Evolutionary conservation across 106 monocot species (phyloP).

Genomic region (Narthecium ossifragum): DNA sequence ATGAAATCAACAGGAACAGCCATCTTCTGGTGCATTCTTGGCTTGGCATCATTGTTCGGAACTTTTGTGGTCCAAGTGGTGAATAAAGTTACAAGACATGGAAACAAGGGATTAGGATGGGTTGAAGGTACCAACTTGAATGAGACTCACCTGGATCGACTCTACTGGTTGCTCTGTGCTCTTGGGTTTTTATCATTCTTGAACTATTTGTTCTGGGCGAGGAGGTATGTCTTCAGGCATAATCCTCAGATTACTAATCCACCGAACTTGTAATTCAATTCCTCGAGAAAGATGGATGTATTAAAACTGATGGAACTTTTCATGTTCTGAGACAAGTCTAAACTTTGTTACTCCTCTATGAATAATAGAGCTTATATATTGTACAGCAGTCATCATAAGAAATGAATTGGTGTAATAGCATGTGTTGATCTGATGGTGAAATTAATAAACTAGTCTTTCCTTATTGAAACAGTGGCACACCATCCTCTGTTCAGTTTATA

Average conservation of each 20-base stretch:
- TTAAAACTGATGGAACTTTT: no score
- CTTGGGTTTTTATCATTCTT: slow-evolving; percentile 24
- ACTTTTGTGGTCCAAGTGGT: slow-evolving; percentile 34
- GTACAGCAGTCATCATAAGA: no score
- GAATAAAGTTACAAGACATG: slow-evolving; percentile 35
- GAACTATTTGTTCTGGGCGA: slow-evolving; percentile 45
- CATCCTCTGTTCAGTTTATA: no score
- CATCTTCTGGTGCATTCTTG: slow-evolving; percentile 52
- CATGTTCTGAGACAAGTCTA: no score
- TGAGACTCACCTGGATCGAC: slow-evolving; percentile 43
- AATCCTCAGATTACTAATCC: slow-evolving; percentile 2
- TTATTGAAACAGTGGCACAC: no score
- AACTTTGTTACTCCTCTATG: no score
- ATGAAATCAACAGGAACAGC: slow-evolving; percentile 63
- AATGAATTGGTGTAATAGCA: no score
- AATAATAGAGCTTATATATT: no score
- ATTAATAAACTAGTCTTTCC: no score
- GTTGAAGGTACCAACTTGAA: slow-evolving; percentile 57
- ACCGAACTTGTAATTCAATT: no score
- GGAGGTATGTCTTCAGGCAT: slow-evolving; percentile 34
- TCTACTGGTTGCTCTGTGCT: slow-evolving; percentile 47
- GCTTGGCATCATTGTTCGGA: slow-evolving; percentile 44
- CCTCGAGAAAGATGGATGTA: no score
- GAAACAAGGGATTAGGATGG: slow-evolving; percentile 33
- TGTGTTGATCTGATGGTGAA: no score